A percentile compares a stretch with the other conserved stretches of the same genome.
Conservation (phyloP, 1,284 basidiomycete species). For the Ceratobasidium sp. region DNA sequence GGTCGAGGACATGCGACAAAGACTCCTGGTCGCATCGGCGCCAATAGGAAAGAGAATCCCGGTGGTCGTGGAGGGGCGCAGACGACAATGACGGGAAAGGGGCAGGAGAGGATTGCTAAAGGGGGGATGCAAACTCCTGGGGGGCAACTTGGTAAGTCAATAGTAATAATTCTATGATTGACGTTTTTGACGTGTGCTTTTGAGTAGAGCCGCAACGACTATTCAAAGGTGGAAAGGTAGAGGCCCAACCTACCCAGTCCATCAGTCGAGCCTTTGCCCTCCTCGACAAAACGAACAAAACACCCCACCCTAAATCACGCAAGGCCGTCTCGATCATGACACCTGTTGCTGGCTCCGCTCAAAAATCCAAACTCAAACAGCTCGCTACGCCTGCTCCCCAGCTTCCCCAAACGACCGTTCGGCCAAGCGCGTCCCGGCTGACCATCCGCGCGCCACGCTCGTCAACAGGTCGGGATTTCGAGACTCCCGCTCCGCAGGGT, state of each 20-base stretch:
- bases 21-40: constrained; percentile 28
- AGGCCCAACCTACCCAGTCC: constrained; percentile 34
- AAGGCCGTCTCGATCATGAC: constrained; percentile 43
- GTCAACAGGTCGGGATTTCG: constrained; percentile 61
- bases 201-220: constrained; percentile 21
- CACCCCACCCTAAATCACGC: constrained; percentile 45
- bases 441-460: constrained; percentile 60
- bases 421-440: constrained; percentile 75
- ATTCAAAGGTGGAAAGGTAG: constrained; percentile 38
- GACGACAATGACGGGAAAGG: constrained; percentile 28
- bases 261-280: constrained; percentile 42
- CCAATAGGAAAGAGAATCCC: constrained; percentile 41
- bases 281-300: constrained; percentile 49
- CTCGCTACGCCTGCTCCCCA: constrained; percentile 24
- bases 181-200: not conserved
- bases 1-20: constrained; percentile 19
- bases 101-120: constrained; percentile 28
- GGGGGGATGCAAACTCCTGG: constrained; percentile 9
- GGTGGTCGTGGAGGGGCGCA: constrained; percentile 36
- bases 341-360: constrained; percentile 38
- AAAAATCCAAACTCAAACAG: constrained; percentile 25
- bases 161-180: not conserved
- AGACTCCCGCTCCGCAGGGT: constrained; percentile 76
- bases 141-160: constrained; percentile 18
- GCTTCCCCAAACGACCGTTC: constrained; percentile 56